Evolutionary conservation across 495 filamentous ascomycete species (phyloP), one percentile per base, ranked within the genome.

Genomic region (Hyaloscypha hepaticicola): DNA sequence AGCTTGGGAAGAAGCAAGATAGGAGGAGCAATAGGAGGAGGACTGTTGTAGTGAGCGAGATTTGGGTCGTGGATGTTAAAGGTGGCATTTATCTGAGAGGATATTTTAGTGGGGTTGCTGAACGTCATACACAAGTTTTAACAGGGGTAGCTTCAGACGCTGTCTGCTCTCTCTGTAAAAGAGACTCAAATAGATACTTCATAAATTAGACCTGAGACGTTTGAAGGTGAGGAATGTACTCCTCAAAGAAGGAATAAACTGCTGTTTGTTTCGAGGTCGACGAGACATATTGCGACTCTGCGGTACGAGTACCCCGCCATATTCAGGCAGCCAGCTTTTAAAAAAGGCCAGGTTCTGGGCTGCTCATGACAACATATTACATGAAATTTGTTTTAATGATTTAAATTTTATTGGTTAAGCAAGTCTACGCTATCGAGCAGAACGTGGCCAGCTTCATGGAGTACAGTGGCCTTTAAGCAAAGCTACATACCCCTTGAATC

Each of bases 1-100:
- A 60, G 19, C 6, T 56, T 21, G 61, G 72, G 45, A 58, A 5
- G 74, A 72, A 45, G 68, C 69, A 78, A 60, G 87, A 58, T 61
- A 72, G 70, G 68, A 87, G 77, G 41, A 83, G 61, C 49, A 72
- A 19, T 58, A 85, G 69, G 21, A 86, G 69, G 53, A 82, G 64
- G n/a, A 86, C 55, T 50, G 75, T 82, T 21, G 71, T 73, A 38
- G 64, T 75, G 62, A 68, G 55, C 33, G 71, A 72, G 11, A 63
- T 69, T 12, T 60, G 49, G 5, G 61, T 66, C 33, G 41, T 64
- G 14, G n/a, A n/a, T n/a, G 55, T 53, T 45, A 45, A 22, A 25
- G 66, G 27, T 50, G 56, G 58, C 61, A 68, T 68, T 65, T 55
- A 60, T 41, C 58, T 31, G 52, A 27, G 58, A 34, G 53, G 58